Base-by-base conservation (phyloP, 106 monocot species). In the Platanthera guangdongensis region DNA sequence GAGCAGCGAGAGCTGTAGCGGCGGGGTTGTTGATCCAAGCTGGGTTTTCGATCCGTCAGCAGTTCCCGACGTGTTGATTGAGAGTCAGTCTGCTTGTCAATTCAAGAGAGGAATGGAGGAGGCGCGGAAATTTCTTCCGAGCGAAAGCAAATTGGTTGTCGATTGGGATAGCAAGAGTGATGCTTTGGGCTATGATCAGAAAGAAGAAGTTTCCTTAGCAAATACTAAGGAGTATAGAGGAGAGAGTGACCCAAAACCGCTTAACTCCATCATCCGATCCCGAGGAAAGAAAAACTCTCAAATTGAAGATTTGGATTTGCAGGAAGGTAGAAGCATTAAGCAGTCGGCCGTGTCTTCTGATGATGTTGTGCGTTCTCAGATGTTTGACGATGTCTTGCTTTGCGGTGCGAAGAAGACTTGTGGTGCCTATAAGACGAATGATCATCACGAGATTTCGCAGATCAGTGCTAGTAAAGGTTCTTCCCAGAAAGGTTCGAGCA, bases 91-190 rank as follows among this genome's bases (percentile, higher is more conserved):
- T 30, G 79, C 86, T 47, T 84, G 80, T 76, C 92, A 92, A 50
- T 88, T 90, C 67, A 83, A 77, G 50, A 90, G 67, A 74, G 95
- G 92, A 15, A 80, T 83, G 6, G 96, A 96, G 73, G 96, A 93
- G 75, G 91, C 83, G 11, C 82, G 75, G 51, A 89, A 91, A 62
- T 91, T 90, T 77, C 83, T 93, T 18, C 95, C 95, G 0, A 82
- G 82, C 21, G 76, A 68, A 19, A 72, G 72, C 59, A 84, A 89
- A 75, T 39, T 96, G 25, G 55, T 83, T 1, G 75, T 88, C 51
- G 82, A 77, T 78, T 49, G 81, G 47, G 78, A 81, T 14, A 15
- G 9, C 4, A 50, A 57, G 60, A 57, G 57, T 12, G 9, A 22
- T 2, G 18, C 78, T 18, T 79, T 71, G 9, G 68, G 22, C 10